Conservation (phyloP, 2,329 filamentous ascomycete genomes). For the Aspergillus brunneoviolaceus region DNA sequence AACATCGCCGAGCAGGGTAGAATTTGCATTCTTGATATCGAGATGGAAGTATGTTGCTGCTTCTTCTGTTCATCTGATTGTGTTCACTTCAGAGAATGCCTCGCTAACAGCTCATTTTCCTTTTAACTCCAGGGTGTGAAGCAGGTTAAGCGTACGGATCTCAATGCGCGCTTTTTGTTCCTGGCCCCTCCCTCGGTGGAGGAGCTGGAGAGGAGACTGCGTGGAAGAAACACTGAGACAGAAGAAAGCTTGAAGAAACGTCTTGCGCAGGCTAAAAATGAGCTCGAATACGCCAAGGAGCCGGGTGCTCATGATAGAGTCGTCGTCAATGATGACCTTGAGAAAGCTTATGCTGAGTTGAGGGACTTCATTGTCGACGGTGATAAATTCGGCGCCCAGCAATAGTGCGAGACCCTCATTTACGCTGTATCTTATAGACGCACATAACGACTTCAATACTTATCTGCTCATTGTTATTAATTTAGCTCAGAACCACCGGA, state of each 20-base stretch:
- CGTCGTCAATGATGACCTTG: conserved; percentile 65
- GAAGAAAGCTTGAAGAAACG: conserved; percentile 69
- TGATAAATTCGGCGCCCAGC: conserved; percentile 33
- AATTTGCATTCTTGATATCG: conserved; percentile 87
- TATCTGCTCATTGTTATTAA: background rate
- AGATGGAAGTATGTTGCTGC: conserved; percentile 73
- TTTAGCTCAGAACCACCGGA: conserved; percentile 1
- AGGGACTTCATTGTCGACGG: conserved; percentile 52
- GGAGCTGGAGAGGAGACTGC: conserved; percentile 70
- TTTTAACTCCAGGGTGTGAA: conserved; percentile 67
- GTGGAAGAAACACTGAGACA: conserved; percentile 74
- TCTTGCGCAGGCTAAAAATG: conserved; percentile 68
- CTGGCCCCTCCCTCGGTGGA: conserved; percentile 75
- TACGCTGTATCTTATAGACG: background rate
- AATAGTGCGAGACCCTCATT: conserved; percentile 13
- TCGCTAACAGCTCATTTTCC: conserved; percentile 3
- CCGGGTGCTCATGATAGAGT: conserved; percentile 66
- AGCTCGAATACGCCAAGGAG: conserved; percentile 70
- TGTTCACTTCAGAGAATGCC: background rate
- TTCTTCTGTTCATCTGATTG: background rate
- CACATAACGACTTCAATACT: background rate
- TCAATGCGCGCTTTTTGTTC: conserved; percentile 79
- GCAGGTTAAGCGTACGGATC: conserved; percentile 76
- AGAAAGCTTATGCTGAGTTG: conserved; percentile 56
- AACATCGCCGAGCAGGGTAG: conserved; percentile 69